Percentiles rank a stretch among this genome's conserved stretches.
These are phyloP conservation scores for Hygrocybe punicea DNA, from an alignment of 768 basidiomycete species.

Conservation along the genomic window DNA sequence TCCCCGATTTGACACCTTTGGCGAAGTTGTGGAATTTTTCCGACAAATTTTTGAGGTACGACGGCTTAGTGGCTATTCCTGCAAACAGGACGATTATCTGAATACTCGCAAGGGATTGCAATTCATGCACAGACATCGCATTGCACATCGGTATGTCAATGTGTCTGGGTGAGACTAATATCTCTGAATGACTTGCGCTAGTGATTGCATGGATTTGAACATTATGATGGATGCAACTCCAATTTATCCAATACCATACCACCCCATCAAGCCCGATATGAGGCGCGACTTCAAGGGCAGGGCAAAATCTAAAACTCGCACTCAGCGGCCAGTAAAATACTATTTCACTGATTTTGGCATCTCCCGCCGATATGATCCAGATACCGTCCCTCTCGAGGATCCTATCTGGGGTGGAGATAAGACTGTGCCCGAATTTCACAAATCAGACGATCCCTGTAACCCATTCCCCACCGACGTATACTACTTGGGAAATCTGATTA, in stretches of 20 bases:
- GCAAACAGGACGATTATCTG: neutral
- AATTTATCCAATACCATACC: constrained; percentile 26
- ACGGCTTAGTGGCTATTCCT: neutral
- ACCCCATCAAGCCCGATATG: constrained; percentile 19
- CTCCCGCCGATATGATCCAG: constrained; percentile 27
- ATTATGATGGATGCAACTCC: constrained; percentile 35
- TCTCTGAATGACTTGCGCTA: neutral
- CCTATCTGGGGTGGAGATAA: constrained; percentile 42
- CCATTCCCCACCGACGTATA: constrained; percentile 47
- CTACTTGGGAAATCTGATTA: constrained; percentile 40
- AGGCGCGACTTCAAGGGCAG: constrained; percentile 19
- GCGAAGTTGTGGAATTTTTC: constrained; percentile 34
- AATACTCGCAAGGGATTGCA: constrained; percentile 28
- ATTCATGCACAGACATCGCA: constrained; percentile 34
- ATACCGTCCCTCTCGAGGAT: constrained; percentile 23
- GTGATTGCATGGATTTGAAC: constrained; percentile 12
- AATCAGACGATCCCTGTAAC: constrained; percentile 23
- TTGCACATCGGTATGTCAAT: constrained; percentile 35
- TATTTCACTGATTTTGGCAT: constrained; percentile 41
- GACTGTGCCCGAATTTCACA: constrained; percentile 39
- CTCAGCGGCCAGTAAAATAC: constrained; percentile 31
- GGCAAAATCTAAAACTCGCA: constrained; percentile 24
- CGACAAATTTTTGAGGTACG: constrained; percentile 32
- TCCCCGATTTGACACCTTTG: constrained; percentile 29
- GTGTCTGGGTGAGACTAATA: neutral